phyloP scores from a whole-genome alignment of 805 yeast species.

The Myxozyma mucilagina region DNA sequence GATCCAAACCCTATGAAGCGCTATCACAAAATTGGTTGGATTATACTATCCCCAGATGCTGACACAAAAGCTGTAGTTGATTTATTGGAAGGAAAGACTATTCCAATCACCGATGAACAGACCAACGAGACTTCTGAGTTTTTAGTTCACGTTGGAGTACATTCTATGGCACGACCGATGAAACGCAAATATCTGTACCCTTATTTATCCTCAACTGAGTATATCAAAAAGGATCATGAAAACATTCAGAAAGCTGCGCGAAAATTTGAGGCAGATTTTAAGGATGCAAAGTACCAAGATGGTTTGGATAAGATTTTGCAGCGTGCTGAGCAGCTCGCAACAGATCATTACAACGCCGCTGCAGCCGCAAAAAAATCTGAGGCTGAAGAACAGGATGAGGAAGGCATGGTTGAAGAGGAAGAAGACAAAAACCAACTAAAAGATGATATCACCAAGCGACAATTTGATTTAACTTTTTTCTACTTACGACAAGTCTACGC shows the following conservation, averaged over 20 bases:
- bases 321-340: slow-evolving; percentile 18
- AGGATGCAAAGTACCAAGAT: slow-evolving; percentile 6
- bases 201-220: slow-evolving; percentile 6
- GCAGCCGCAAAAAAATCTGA: not conserved
- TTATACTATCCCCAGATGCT: slow-evolving; percentile 15
- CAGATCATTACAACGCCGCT: not conserved
- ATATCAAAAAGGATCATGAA: slow-evolving; percentile 11
- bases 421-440: slow-evolving; percentile 3
- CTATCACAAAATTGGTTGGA: slow-evolving; percentile 28
- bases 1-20: slow-evolving; percentile 27
- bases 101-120: slow-evolving; percentile 10
- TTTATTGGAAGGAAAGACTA: slow-evolving; percentile 21
- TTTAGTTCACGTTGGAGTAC: slow-evolving; percentile 26
- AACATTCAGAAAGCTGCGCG: slow-evolving; percentile 12
- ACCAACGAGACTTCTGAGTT: slow-evolving; percentile 13
- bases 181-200: slow-evolving; percentile 21
- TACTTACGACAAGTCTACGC: slow-evolving; percentile 29
- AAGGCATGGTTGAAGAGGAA: slow-evolving; percentile 24
- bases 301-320: slow-evolving; percentile 16
- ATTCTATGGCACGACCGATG: slow-evolving; percentile 7
- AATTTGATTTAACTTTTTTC: slow-evolving; percentile 19
- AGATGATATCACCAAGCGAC: slow-evolving; percentile 12
- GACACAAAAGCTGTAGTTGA: slow-evolving; percentile 18
- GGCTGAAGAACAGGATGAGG: slow-evolving; percentile 22
- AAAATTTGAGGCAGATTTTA: slow-evolving; percentile 24